Conservation (phyloP, 331 rosid genomes). For the Arachis monticola region DNA sequence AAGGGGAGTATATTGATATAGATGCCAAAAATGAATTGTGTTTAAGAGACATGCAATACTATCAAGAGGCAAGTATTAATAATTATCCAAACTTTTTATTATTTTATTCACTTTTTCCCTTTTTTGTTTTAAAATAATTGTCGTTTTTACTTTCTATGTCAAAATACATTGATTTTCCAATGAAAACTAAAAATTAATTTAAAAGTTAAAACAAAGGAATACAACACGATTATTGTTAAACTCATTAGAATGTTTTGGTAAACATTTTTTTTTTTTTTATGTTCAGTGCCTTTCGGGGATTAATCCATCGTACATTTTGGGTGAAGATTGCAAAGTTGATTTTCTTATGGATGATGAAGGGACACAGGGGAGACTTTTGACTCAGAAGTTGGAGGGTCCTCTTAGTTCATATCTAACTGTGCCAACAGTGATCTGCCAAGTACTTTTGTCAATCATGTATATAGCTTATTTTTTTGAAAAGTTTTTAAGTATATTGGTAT, state of each 20-base stretch:
- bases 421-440: constrained; percentile 31
- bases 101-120: neutral
- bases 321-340: neutral
- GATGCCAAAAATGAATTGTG: constrained; percentile 38
- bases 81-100: neutral
- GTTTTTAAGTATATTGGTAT: too few relatives aligned
- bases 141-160: too few relatives aligned
- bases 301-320: neutral
- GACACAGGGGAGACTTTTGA: constrained; percentile 12
- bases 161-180: too few relatives aligned
- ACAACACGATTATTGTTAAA: neutral
- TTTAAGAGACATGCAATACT: constrained; percentile 30
- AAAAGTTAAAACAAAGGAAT: too few relatives aligned
- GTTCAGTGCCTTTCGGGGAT: constrained; percentile 33
- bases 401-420: neutral
- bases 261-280: neutral
- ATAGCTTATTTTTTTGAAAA: neutral
- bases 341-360: neutral
- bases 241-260: neutral
- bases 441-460: neutral
- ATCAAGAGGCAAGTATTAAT: constrained; percentile 35
- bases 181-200: too few relatives aligned
- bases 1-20: constrained; percentile 20
- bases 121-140: neutral
- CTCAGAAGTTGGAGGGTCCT: neutral